Base-by-base conservation (phyloP, 495 filamentous ascomycete species). In the Hypoxylon rickii region DNA sequence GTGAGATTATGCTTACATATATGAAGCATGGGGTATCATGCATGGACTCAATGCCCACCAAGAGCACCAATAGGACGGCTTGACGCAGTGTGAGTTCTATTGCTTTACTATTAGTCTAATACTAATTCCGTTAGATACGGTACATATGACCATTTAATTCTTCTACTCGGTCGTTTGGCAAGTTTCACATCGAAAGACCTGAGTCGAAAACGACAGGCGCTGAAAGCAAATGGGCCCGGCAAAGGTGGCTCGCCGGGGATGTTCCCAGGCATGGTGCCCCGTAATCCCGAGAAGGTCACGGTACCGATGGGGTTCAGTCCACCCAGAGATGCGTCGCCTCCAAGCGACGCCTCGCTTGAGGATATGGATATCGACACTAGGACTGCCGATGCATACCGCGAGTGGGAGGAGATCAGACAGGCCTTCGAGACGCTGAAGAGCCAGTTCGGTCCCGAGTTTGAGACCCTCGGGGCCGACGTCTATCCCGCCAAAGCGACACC, bases 41-140 rank as follows among this genome's bases (percentile, higher is more conserved):
- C 81, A 40, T 96, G 91, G 89, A 82, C 82, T 15, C 86, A 90
- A 60, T 95, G 90, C 60, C 89, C 89, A 21, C 94, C 94, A 1
- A 81, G 94, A 59, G 89, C 88, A 10, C 85, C 85, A 1, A 78
- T 95, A 15, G 91, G 90, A 21, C 85, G 83, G 51, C 70, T 88
- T 6, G 90, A 92, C 61, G 87, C 90, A 12, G 83, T 92, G 57
- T 83, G 67, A 70, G 79, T 66, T 44, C n/a, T n/a, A n/a, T n/a
- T n/a, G n/a, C n/a, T 18, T 7, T 26, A 2, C 6, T 37, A 22
- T 17, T 2, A 45, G 34, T 7, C 21, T 38, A 36, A 40, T 44
- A 24, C 55, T 42, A 43, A 61, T 26, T 13, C 3, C 34, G 37
- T 31, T 44, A 83, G 80, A 34, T 94, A 90, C 67, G 94, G 90